Evolutionary conservation across 306 rosid genomes (phyloP), one percentile per base, ranked within the genome.

Genomic region (Arachis hypogaea): DNA sequence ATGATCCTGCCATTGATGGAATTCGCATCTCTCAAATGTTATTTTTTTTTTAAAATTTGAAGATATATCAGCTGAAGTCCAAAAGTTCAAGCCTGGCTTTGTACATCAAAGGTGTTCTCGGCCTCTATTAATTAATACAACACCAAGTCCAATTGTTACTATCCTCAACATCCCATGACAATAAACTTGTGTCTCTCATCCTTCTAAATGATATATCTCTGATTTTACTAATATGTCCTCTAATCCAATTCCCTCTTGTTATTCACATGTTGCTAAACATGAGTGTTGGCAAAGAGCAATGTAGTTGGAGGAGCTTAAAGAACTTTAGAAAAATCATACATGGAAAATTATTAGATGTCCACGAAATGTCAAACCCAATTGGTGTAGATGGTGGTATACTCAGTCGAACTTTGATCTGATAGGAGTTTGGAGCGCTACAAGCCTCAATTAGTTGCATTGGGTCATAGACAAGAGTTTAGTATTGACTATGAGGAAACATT

Each of bases 391-490:
- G 22, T 22, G 56, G 16, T 50, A 3, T 50, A 5, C 18, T 50
- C 16, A 50, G 7, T 50, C 1, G 11, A 50, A 0, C 4, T 11
- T 50, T 18, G 7, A 6, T 50, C 56, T 3, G 1, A 50, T 50
- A 16, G 56, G 18, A 3, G 18, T 4, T 11, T 50, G 56, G 56
- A 50, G 11, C 18, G 7, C 12, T 46, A 45, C 22, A 66, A 45
- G 57, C 10, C 70, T 5, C 2, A 16, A 12, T 22, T 22, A 22
- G 57, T 66, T 5, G 56, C 55, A 5, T 47, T 46, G 1, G 42
- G 70, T 22, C 22, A 66, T 33, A 2, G 38, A 5, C 16, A 64
- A 18, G 29, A 42, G 9, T 16, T 78, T 87, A 88, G 57, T 46
- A 44, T 59, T 4, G 33, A 59, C 64, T 58, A 41, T 62, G 73